These are phyloP conservation scores for Backusella parvicylindrica DNA, from an alignment of 192 early-diverging fungal genomes.

Conservation along the genomic window DNA sequence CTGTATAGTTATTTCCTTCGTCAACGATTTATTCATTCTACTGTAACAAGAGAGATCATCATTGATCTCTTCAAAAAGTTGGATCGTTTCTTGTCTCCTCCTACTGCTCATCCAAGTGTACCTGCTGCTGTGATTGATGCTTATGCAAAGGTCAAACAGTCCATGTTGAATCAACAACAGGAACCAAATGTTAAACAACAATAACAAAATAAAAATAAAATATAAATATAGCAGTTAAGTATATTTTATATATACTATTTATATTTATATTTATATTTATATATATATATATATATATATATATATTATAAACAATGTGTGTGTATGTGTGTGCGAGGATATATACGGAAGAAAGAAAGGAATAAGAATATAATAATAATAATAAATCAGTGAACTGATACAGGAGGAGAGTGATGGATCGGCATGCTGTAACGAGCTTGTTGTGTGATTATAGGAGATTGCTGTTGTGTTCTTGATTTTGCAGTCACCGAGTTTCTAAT, in stretches of 20 bases:
- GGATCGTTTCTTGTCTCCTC: conserved; percentile 18
- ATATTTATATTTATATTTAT: no score
- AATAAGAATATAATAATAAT: no score
- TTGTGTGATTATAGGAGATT: background rate
- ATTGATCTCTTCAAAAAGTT: background rate
- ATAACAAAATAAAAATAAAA: background rate
- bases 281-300: background rate
- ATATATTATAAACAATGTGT: background rate
- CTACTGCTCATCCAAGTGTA: conserved; percentile 21
- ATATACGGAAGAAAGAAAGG: background rate
- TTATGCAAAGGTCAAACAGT: conserved; percentile 11
- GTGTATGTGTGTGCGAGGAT: background rate
- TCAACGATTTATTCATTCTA: conserved; percentile 46
- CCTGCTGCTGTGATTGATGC: conserved; percentile 23
- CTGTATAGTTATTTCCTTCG: conserved; percentile 69
- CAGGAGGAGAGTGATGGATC: background rate
- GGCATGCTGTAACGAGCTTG: background rate
- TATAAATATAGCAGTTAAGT: background rate
- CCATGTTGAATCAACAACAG: background rate
- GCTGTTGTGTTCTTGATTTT: background rate
- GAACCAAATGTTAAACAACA: background rate
- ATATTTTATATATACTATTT: background rate
- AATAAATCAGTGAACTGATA: conserved; percentile 2
- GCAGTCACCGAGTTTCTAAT: background rate
- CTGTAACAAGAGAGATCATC: conserved; percentile 1